Percentiles rank a stretch among this genome's conserved stretches.
These are phyloP conservation scores for Nicotiana sylvestris DNA, from an alignment of 257 asterid species.

Conservation along the genomic window DNA sequence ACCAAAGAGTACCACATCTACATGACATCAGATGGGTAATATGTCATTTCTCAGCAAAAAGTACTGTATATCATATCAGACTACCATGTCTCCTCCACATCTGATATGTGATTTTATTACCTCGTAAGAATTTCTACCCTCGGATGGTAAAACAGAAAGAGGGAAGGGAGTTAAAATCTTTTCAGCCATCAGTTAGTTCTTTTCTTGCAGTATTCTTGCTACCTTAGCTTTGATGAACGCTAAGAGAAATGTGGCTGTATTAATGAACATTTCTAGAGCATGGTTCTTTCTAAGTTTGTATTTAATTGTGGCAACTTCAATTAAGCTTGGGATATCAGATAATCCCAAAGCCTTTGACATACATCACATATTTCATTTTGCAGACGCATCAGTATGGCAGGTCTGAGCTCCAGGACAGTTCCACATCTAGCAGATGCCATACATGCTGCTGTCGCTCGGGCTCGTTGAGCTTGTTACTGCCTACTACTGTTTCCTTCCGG, in stretches of 20 bases:
- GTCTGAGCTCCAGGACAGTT: slow-evolving; percentile 82
- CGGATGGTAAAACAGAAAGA: background rate
- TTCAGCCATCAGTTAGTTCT: background rate
- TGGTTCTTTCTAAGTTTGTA: background rate
- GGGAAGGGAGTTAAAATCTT: background rate
- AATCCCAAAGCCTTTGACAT: background rate
- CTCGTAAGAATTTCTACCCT: background rate
- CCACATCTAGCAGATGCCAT: slow-evolving; percentile 96
- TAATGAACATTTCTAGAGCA: background rate
- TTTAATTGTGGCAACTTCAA: background rate
- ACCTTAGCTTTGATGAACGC: background rate
- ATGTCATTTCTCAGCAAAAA: background rate
- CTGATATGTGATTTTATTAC: background rate
- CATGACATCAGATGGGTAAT: slow-evolving; percentile 97
- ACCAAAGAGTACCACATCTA: slow-evolving; percentile 86
- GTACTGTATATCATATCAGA: background rate
- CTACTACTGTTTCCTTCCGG: background rate
- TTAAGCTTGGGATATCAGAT: background rate
- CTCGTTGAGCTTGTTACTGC: slow-evolving; percentile 22
- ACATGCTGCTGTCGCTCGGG: slow-evolving; percentile 76
- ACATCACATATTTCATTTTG: slow-evolving; percentile 12
- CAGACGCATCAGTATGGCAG: slow-evolving; percentile 99
- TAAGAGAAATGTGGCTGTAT: background rate
- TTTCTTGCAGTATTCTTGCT: background rate
- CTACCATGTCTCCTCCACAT: background rate